A percentile compares a stretch with the other conserved stretches of the same genome.
These are phyloP conservation scores for Phtheirospermum japonicum DNA, from an alignment of 257 asterid genomes.

Conservation along the genomic window DNA sequence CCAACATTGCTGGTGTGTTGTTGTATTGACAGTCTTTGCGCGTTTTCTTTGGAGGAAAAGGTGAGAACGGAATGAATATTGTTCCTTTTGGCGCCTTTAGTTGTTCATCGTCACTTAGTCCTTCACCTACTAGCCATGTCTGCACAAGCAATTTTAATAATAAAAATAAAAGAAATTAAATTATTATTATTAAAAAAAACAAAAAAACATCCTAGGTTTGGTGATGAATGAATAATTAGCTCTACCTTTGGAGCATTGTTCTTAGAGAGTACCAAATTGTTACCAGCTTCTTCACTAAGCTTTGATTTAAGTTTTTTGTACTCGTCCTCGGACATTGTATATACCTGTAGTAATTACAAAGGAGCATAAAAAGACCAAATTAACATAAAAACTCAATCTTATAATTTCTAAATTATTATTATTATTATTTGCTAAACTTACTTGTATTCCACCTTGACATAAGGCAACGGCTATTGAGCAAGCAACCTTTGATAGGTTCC, in stretches of 20 bases:
- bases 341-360: slow-evolving; percentile 40
- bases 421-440: slow-evolving; percentile 18
- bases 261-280: slow-evolving; percentile 50
- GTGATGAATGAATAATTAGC: too few species aligned
- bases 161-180: too few species aligned
- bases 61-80: slow-evolving; percentile 66
- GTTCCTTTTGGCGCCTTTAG: slow-evolving; percentile 69
- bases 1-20: slow-evolving; percentile 76
- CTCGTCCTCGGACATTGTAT: slow-evolving; percentile 41
- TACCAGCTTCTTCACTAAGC: slow-evolving; percentile 38
- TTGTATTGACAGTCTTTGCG: slow-evolving; percentile 63
- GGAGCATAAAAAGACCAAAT: too few species aligned
- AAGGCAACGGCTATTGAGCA: slow-evolving; percentile 38
- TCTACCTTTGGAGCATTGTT: slow-evolving; percentile 49
- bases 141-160: slow-evolving; percentile 25
- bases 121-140: slow-evolving; percentile 86
- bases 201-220: too few species aligned
- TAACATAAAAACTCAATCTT: too few species aligned
- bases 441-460: slow-evolving; percentile 53
- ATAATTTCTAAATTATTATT: not conserved
- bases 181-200: not conserved
- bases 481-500: slow-evolving; percentile 44
- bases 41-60: slow-evolving; percentile 66
- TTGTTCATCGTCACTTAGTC: slow-evolving; percentile 58
- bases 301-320: slow-evolving; percentile 48